These are phyloP conservation scores for Penicillium digitatum DNA, from an alignment of 2,329 filamentous ascomycete species.

Conservation along the genomic window DNA sequence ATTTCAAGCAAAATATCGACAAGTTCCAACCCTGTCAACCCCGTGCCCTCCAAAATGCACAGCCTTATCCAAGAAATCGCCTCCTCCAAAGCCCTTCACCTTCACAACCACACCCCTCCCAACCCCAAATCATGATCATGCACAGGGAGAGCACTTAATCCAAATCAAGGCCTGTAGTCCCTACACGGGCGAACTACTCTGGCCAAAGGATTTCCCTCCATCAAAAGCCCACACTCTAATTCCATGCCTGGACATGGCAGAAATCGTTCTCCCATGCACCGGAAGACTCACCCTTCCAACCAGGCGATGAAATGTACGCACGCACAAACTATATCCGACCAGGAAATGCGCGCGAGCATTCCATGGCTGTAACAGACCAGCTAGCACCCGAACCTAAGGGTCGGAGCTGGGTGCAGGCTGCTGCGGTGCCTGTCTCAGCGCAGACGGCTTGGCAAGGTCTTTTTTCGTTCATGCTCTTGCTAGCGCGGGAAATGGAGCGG, in stretches of 20 bases:
- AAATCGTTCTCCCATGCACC: slow-evolving; percentile 39
- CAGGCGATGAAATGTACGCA: slow-evolving; percentile 40
- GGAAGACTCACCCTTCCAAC: slow-evolving; percentile 30
- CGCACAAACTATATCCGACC: slow-evolving; percentile 36
- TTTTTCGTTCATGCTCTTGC: slow-evolving; percentile 38
- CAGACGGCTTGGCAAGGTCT: slow-evolving; percentile 46
- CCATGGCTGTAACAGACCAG: slow-evolving; percentile 34
- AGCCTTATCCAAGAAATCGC: neutral
- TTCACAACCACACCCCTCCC: neutral
- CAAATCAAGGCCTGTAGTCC: slow-evolving; percentile 39
- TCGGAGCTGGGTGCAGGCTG: slow-evolving; percentile 37
- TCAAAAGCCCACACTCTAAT: slow-evolving; percentile 28
- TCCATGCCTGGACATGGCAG: slow-evolving; percentile 45
- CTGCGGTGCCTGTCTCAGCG: slow-evolving; percentile 40
- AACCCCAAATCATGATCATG: slow-evolving; percentile 18
- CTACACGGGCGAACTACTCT: slow-evolving; percentile 44
- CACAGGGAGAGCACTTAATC: slow-evolving; percentile 38
- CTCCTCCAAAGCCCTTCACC: neutral
- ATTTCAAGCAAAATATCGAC: neutral
- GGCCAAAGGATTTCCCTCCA: slow-evolving; percentile 35
- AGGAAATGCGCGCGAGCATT: slow-evolving; percentile 40
- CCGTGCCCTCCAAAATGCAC: neutral
- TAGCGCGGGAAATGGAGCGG: slow-evolving; percentile 15
- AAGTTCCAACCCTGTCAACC: neutral
- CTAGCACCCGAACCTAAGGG: slow-evolving; percentile 36